These are phyloP conservation scores for Tylopilus subfusipes DNA, from an alignment of 768 basidiomycete genomes.

Conservation along the genomic window DNA sequence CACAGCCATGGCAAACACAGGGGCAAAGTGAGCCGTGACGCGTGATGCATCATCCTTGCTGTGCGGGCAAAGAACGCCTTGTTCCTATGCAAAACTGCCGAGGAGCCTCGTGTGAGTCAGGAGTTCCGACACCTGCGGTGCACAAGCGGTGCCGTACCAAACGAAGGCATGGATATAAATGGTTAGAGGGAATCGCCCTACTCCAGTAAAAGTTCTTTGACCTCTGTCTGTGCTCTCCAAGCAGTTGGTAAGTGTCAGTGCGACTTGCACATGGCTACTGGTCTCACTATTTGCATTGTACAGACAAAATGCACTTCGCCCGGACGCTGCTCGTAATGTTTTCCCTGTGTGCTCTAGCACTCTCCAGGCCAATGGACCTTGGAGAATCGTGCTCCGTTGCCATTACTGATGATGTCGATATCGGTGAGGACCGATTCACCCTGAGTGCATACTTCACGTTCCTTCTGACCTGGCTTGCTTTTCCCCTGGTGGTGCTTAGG, in stretches of 20 bases:
- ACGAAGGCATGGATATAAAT: background rate
- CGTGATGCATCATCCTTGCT: background rate
- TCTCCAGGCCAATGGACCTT: background rate
- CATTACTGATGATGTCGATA: background rate
- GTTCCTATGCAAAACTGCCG: background rate
- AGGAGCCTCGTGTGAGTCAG: background rate
- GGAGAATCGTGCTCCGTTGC: too few relatives aligned
- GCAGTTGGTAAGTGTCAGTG: background rate
- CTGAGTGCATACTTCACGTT: background rate
- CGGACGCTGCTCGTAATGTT: background rate
- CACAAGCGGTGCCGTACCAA: background rate
- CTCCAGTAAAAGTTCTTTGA: background rate
- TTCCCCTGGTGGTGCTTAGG: background rate
- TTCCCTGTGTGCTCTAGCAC: background rate
- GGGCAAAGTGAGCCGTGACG: background rate
- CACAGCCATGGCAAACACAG: background rate
- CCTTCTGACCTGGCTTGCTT: background rate
- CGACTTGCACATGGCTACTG: background rate
- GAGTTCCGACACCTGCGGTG: background rate
- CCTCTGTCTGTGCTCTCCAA: background rate
- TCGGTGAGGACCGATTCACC: background rate
- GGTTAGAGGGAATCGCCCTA: background rate
- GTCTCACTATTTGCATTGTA: background rate
- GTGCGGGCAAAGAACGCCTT: background rate
- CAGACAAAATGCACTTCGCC: constrained; percentile 2